These are phyloP conservation scores for Trametes pubescens DNA, from an alignment of 1,284 basidiomycete genomes.

Conservation along the genomic window DNA sequence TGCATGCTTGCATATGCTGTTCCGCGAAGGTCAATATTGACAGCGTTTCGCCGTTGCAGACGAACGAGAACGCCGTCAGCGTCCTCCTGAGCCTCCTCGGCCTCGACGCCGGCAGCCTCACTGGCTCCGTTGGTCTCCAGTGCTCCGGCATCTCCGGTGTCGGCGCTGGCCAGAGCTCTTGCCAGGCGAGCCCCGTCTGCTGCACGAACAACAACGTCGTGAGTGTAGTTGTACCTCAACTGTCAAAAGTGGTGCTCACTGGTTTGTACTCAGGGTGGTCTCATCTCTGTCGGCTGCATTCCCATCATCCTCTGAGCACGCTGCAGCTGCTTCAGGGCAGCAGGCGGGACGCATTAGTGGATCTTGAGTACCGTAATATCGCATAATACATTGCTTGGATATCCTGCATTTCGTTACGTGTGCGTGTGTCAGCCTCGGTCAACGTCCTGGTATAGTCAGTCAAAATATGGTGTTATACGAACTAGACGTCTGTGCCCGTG, in stretches of 20 bases:
- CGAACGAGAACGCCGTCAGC: constrained; percentile 27
- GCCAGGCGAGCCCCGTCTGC: constrained; percentile 46
- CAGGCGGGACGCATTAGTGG: not conserved
- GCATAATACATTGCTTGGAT: constrained; percentile 3
- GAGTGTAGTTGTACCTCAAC: constrained; percentile 25
- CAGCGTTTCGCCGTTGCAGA: constrained; percentile 12
- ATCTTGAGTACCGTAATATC: constrained; percentile 17
- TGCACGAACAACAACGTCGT: constrained; percentile 44
- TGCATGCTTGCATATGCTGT: not conserved
- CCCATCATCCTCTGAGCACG: constrained; percentile 34
- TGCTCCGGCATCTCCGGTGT: constrained; percentile 38
- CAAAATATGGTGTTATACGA: too few species aligned
- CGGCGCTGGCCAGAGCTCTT: constrained; percentile 36
- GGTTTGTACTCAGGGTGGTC: constrained; percentile 32
- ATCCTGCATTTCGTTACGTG: not conserved
- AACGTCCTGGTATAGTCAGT: too few species aligned
- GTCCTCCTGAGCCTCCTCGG: constrained; percentile 31
- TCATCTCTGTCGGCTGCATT: constrained; percentile 39
- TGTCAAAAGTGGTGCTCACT: not conserved
- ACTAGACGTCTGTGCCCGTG: too few species aligned
- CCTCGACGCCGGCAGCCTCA: constrained; percentile 18
- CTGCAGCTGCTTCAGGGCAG: not conserved
- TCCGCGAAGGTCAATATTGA: not conserved
- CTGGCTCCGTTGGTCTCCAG: constrained; percentile 33
- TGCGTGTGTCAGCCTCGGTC: not conserved